A percentile compares a stretch with the other conserved stretches of the same genome.
phyloP scores from a whole-genome alignment of 2,329 filamentous ascomycete genomes.

The Fusarium sp. region DNA sequence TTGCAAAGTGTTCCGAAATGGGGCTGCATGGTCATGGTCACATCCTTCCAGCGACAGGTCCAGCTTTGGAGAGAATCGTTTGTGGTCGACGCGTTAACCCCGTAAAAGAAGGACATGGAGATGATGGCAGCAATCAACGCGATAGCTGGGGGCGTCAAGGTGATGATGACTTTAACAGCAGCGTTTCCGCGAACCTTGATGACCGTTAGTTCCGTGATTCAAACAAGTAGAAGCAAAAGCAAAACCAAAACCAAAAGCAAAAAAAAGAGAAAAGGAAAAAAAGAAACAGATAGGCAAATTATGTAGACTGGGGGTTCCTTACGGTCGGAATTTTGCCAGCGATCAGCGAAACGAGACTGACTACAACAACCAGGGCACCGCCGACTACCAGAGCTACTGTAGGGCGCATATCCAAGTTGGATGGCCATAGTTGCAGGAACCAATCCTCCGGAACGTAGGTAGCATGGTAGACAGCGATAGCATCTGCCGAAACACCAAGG shows the following conservation, averaged over 20 bases:
- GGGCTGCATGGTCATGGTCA: constrained; percentile 64
- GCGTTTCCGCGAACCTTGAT: constrained; percentile 38
- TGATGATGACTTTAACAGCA: constrained; percentile 32
- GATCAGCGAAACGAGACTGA: constrained; percentile 60
- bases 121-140: constrained; percentile 58
- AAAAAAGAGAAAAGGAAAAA: background rate
- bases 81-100: constrained; percentile 62
- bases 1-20: constrained; percentile 67
- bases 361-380: constrained; percentile 60
- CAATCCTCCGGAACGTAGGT: constrained; percentile 62
- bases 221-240: background rate
- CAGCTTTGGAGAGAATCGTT: constrained; percentile 69
- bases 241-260: constrained; percentile 1
- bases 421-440: constrained; percentile 68
- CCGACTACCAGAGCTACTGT: constrained; percentile 66
- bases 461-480: constrained; percentile 64
- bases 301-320: constrained; percentile 46
- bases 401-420: constrained; percentile 66
- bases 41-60: constrained; percentile 68
- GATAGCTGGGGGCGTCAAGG: constrained; percentile 45
- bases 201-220: constrained; percentile 26
- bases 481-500: constrained; percentile 65
- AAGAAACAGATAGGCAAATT: background rate
- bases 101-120: constrained; percentile 68
- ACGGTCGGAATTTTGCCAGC: constrained; percentile 63